Base-by-base conservation (phyloP, 441 rosid species). In the Erodium chrysanthum region DNA sequence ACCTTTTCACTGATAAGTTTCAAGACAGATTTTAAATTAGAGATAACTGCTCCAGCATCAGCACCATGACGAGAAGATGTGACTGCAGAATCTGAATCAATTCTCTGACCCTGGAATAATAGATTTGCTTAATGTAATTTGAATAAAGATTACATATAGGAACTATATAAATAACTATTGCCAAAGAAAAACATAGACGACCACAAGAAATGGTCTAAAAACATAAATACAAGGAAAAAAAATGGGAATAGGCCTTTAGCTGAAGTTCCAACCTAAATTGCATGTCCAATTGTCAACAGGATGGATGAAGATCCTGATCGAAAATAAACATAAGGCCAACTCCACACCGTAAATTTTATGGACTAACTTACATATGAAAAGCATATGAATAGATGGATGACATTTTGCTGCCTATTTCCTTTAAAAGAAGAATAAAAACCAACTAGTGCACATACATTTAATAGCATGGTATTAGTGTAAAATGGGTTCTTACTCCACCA, bases 41-140 rank as follows among this genome's bases (percentile, higher is more conserved):
- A 82, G 73, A 86, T 84, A 76, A 91, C 96, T 8, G 81, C 85
- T 78, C 95, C 97, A 80, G 83, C 76, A 78, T 92, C 99, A 76
- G 88, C 85, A 77, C 82, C 89, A 79, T 87, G 97, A 76, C 88
- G 93, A 66, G 99, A 87, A 70, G 94, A 83, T 69, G 96, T 88
- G 61, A 86, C 94, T 20, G 98, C 89, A 73, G 86, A 84, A 86
- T 94, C 96, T 67, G 92, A 81, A 77, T 94, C 96, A 17, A 85
- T 74, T 70, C 91, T 85, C 80, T 86, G 95, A 66, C 85, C 90
- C 96, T 88, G 82, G 20, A 73, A 65, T 25, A 9, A 44, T 44
- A 44, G 11, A 12, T 44, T 44, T 44, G 50, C 15, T 44, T 44
- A 44, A 44, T 11, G 50, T 44, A 44, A 44, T 12, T 44, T 44